Evolutionary conservation across 108 stramenopile species (phyloP).

Genomic region (Hondaea fermentalgiana): DNA sequence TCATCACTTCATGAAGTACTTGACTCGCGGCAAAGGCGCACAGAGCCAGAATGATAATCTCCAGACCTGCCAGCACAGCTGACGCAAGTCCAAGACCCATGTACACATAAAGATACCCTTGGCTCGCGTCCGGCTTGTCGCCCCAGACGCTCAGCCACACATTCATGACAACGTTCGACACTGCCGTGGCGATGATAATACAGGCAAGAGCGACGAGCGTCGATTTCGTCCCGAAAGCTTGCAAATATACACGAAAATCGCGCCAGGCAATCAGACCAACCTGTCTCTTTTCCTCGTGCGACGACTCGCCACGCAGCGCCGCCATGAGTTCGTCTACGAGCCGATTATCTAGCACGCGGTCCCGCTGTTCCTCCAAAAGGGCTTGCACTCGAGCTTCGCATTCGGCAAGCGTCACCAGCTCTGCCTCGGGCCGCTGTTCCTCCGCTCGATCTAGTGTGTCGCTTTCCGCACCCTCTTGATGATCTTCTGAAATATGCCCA

Average conservation of each 20-base stretch:
- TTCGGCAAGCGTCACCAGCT: not conserved
- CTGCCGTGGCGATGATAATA: not conserved
- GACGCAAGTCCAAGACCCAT: not conserved
- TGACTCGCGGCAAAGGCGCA: constrained; percentile 53
- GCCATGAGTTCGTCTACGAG: not conserved
- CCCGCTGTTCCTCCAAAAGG: not conserved
- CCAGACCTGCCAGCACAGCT: not conserved
- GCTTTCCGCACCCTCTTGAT: not conserved
- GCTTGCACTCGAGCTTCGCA: not conserved
- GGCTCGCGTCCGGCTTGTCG: not conserved
- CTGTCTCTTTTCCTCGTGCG: not conserved
- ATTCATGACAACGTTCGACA: not conserved
- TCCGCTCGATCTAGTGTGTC: not conserved
- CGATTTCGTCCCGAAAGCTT: not conserved
- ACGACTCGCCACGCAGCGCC: not conserved
- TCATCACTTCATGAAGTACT: constrained; percentile 66
- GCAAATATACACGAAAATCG: not conserved
- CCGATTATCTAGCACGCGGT: not conserved
- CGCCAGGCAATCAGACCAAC: not conserved
- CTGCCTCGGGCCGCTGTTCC: not conserved
- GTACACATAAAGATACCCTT: not conserved
- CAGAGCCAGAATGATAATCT: not conserved
- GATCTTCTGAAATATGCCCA: not conserved
- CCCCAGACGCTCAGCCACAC: constrained; percentile 16
- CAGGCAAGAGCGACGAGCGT: not conserved